These are phyloP conservation scores for Paecilomyces fulvus DNA, from an alignment of 2,329 filamentous ascomycete species.

Conservation along the genomic window DNA sequence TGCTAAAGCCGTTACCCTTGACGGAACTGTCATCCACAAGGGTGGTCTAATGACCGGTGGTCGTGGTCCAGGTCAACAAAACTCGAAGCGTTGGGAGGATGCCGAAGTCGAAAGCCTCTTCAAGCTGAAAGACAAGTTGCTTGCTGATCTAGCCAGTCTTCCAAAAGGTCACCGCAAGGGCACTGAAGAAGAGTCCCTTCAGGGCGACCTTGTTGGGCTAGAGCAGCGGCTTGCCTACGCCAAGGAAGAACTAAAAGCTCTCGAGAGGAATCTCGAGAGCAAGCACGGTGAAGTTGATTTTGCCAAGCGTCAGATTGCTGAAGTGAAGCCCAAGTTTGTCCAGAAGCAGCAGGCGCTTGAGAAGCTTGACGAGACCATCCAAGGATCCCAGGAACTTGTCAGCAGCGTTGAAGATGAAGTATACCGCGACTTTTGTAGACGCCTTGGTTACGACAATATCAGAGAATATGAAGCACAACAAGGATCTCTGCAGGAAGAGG, in stretches of 20 bases:
- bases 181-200: conserved; percentile 69
- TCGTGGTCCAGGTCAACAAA: conserved; percentile 65
- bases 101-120: conserved; percentile 79
- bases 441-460: conserved; percentile 80
- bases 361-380: conserved; percentile 49
- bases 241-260: conserved; percentile 66
- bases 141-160: conserved; percentile 68
- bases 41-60: conserved; percentile 95
- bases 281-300: conserved; percentile 75
- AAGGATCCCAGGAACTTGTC: conserved; percentile 55
- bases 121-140: conserved; percentile 64
- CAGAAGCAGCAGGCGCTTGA: conserved; percentile 64
- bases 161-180: conserved; percentile 70
- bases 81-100: conserved; percentile 79
- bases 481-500: conserved; percentile 84
- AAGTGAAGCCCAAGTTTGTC: conserved; percentile 68
- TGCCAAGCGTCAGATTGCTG: conserved; percentile 62
- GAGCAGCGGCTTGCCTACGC: conserved; percentile 66
- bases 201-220: conserved; percentile 69
- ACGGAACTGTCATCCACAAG: conserved; percentile 96
- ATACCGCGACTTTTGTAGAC: conserved; percentile 75
- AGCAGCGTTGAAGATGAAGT: conserved; percentile 79
- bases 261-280: conserved; percentile 75
- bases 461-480: conserved; percentile 91
- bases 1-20: conserved; percentile 87